Percentiles rank a stretch among this genome's conserved stretches.
Conservation (phyloP, 2,329 filamentous ascomycete genomes). For the Aspergillus sp. region DNA sequence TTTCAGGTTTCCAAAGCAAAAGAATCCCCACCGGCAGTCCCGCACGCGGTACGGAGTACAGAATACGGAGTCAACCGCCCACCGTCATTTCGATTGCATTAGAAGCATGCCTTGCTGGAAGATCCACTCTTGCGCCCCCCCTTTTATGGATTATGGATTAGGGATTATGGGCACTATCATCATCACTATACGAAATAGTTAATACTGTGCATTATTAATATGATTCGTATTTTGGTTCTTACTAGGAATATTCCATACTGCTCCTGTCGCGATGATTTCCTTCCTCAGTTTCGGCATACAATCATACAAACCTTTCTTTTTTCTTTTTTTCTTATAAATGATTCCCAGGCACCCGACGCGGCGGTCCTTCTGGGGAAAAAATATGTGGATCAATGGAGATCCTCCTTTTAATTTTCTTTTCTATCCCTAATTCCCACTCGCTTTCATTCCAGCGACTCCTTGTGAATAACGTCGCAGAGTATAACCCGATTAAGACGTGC, state of each 20-base stretch:
- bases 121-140: slow-evolving; percentile 3
- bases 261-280: neutral
- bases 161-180: slow-evolving; percentile 2
- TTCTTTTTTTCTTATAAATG: too few species aligned
- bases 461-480: neutral
- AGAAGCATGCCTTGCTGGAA: slow-evolving; percentile 11
- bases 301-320: too few species aligned
- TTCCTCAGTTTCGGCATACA: slow-evolving; percentile 7
- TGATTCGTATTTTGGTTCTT: neutral
- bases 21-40: slow-evolving; percentile 17
- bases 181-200: neutral
- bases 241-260: neutral
- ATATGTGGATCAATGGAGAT: slow-evolving; percentile 27
- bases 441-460: neutral
- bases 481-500: too few species aligned
- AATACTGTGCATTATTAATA: slow-evolving; percentile 7
- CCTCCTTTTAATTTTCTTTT: slow-evolving; percentile 21
- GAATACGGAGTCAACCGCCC: slow-evolving; percentile 9
- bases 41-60: slow-evolving; percentile 8
- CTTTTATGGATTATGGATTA: neutral
- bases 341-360: slow-evolving; percentile 20
- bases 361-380: slow-evolving; percentile 25
- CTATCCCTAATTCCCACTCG: neutral
- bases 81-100: slow-evolving; percentile 7
- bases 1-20: neutral